A percentile compares a stretch with the other conserved stretches of the same genome.
phyloP scores from a whole-genome alignment of 306 rosid genomes.

The Crataegus laevigata region DNA sequence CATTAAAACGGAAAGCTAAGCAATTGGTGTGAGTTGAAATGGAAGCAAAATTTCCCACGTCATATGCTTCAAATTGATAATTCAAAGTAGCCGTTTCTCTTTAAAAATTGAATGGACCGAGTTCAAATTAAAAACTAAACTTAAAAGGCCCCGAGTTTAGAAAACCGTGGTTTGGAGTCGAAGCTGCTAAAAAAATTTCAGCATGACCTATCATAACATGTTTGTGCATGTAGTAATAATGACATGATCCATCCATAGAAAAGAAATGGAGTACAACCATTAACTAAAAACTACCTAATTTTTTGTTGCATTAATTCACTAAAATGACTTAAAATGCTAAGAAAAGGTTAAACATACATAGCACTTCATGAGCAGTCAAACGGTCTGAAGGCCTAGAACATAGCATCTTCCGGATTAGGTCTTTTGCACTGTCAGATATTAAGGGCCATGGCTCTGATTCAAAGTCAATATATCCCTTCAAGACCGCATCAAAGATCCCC shows the following conservation, averaged over 20 bases:
- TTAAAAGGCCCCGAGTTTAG: neutral
- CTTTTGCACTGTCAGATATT: constrained; percentile 82
- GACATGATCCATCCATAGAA: neutral
- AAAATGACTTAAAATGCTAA: constrained; percentile 9
- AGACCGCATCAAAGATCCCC: constrained; percentile 88
- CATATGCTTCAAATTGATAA: neutral
- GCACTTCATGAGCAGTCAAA: constrained; percentile 81
- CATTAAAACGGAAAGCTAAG: neutral
- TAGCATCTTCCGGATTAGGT: constrained; percentile 74
- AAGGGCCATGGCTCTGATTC: constrained; percentile 94
- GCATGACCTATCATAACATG: constrained; percentile 8
- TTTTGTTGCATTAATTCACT: constrained; percentile 3
- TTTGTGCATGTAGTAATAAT: neutral
- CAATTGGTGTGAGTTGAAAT: neutral
- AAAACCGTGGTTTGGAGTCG: neutral
- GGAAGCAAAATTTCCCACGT: neutral
- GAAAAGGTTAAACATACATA: constrained; percentile 50
- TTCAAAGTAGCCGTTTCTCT: neutral
- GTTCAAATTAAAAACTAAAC: constrained; percentile 8
- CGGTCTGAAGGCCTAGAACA: constrained; percentile 76
- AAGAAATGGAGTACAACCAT: neutral
- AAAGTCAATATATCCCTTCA: constrained; percentile 90
- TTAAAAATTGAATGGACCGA: neutral
- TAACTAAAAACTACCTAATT: neutral
- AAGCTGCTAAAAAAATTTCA: neutral